A percentile compares a stretch with the other conserved stretches of the same genome.
Evolutionary conservation across 495 filamentous ascomycete genomes (phyloP).

Genomic region (Penicillium odoratum): DNA sequence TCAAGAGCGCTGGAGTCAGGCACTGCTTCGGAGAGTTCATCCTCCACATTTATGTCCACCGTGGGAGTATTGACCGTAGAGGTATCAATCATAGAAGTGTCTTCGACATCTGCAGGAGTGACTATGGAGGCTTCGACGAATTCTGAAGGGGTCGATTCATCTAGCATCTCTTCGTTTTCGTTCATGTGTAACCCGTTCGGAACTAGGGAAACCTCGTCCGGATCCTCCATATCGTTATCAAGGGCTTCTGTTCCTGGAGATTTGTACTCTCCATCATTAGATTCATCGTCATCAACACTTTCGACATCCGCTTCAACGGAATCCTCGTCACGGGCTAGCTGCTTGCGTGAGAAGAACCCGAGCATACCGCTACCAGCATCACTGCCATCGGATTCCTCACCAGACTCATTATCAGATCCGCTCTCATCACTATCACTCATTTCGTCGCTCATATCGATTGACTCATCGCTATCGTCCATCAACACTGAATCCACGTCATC

Average conservation of each 20-base stretch:
- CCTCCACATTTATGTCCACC: constrained; percentile 2
- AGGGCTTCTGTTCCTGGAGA: constrained; percentile 23
- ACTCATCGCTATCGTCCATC: constrained; percentile 76
- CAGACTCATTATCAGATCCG: constrained; percentile 44
- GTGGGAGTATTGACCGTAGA: background rate
- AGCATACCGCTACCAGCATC: constrained; percentile 60
- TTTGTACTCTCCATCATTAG: constrained; percentile 15
- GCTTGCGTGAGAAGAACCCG: constrained; percentile 61
- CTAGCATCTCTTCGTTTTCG: constrained; percentile 13
- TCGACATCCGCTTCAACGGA: constrained; percentile 27
- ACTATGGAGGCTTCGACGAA: constrained; percentile 20
- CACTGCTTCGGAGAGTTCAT: constrained; percentile 8
- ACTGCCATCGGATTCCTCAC: constrained; percentile 45
- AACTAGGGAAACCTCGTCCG: constrained; percentile 49
- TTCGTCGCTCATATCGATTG: constrained; percentile 87
- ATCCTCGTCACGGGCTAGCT: constrained; percentile 38
- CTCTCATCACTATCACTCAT: constrained; percentile 64
- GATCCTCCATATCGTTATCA: constrained; percentile 35
- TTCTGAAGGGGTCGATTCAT: constrained; percentile 22
- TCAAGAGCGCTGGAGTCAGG: constrained; percentile 11
- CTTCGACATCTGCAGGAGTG: constrained; percentile 15
- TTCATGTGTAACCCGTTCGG: constrained; percentile 31
- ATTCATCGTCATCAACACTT: constrained; percentile 26
- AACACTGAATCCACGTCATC: constrained; percentile 70
- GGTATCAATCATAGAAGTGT: constrained; percentile 15